Evolutionary conservation across 139 green algal genomes (phyloP).

Genomic region (Tetradesmus lagerheimii): DNA sequence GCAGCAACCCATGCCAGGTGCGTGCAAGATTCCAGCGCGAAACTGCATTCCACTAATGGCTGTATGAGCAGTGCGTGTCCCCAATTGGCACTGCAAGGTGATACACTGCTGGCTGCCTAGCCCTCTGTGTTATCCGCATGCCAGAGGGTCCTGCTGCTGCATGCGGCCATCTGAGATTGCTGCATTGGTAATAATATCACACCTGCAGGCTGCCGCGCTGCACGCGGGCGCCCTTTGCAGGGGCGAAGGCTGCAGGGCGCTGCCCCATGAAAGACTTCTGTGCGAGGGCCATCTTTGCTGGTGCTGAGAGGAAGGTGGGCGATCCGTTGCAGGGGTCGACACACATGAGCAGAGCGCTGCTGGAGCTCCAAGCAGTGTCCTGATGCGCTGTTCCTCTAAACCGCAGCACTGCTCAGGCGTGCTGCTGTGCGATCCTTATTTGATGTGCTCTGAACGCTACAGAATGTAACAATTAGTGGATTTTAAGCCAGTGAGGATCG

Average conservation of each 20-base stretch:
- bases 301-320: background rate
- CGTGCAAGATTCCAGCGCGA: background rate
- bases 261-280: background rate
- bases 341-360: background rate
- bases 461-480: no score
- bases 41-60: background rate
- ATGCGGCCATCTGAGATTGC: background rate
- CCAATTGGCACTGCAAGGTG: background rate
- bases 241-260: background rate
- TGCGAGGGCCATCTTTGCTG: background rate
- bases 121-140: background rate
- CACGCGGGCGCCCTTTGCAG: background rate
- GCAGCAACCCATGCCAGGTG: background rate
- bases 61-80: background rate
- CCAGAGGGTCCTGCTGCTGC: background rate
- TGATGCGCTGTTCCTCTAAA: conserved; percentile 4
- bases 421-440: background rate
- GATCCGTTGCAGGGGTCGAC: background rate
- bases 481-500: no score
- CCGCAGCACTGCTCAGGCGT: background rate
- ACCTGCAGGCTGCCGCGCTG: background rate
- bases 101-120: background rate
- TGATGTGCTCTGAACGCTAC: no score
- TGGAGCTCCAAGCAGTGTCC: background rate
- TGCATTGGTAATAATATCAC: background rate